Conservation (phyloP, 2,329 filamentous ascomycete species). For the Gliomastix tumulicola region DNA sequence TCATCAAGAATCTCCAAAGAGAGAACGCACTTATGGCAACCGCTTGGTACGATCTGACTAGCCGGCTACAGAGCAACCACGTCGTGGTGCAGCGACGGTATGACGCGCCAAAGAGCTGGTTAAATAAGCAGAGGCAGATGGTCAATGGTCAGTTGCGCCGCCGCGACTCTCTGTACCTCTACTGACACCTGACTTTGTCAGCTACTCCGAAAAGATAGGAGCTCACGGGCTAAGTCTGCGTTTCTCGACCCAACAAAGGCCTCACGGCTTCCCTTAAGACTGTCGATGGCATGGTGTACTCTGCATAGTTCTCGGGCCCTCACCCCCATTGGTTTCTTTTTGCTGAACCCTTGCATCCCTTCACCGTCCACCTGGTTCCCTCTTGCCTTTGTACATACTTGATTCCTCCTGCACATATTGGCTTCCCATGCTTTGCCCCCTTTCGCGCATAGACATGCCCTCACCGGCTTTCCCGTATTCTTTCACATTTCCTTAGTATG, state of each 20-base stretch:
- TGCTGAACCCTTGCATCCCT: no score
- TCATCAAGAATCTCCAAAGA: constrained; percentile 63
- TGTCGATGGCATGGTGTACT: no score
- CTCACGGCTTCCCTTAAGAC: not conserved
- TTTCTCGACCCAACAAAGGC: not conserved
- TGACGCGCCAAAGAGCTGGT: constrained; percentile 73
- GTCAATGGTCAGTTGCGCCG: constrained; percentile 50
- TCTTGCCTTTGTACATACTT: no score
- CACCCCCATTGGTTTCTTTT: no score
- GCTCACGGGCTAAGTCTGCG: constrained; percentile 23
- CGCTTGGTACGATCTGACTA: constrained; percentile 82
- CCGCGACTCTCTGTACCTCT: constrained; percentile 35
- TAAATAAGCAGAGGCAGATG: constrained; percentile 74
- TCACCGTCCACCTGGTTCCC: no score
- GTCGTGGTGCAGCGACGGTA: constrained; percentile 69
- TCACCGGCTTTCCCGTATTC: no score
- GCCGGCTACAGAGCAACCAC: constrained; percentile 74
- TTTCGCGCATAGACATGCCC: no score
- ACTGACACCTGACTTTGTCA: constrained; percentile 29
- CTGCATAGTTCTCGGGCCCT: no score
- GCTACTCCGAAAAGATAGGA: constrained; percentile 39
- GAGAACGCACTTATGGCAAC: constrained; percentile 74
- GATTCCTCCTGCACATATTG: no score
- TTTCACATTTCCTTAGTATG: no score
- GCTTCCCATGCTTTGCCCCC: no score